These are phyloP conservation scores for Helianthus tuberosus DNA, from an alignment of 129 eudicot species.

Conservation along the genomic window DNA sequence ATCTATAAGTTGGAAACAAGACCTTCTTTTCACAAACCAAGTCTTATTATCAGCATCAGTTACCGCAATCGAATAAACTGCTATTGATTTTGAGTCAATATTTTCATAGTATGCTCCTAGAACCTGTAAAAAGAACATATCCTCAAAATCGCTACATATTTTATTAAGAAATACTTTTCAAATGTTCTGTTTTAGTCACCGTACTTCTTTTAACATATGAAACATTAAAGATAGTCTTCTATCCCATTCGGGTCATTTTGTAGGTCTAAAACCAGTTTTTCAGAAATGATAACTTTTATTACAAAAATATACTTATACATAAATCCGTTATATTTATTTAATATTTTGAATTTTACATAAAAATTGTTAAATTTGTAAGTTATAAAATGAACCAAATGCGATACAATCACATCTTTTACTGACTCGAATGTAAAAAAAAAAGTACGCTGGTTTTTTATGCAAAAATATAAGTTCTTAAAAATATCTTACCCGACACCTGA, in stretches of 20 bases:
- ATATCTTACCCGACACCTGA: slow-evolving; percentile 76
- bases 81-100: slow-evolving; percentile 85
- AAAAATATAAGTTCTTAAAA: background rate
- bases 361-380: background rate
- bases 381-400: background rate
- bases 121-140: slow-evolving; percentile 54
- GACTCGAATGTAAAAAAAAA: background rate
- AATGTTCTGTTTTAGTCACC: background rate
- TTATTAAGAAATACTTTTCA: background rate
- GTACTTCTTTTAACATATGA: background rate
- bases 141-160: background rate
- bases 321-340: background rate
- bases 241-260: background rate
- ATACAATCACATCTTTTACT: background rate
- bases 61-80: slow-evolving; percentile 93
- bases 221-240: background rate
- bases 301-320: background rate
- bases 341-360: background rate
- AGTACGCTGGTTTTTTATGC: background rate
- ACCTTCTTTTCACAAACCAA: slow-evolving; percentile 99
- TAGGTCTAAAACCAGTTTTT: background rate
- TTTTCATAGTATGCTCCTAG: slow-evolving; percentile 95
- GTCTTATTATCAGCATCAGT: slow-evolving; percentile 73
- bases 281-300: background rate
- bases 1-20: slow-evolving; percentile 6